Percentiles rank a stretch among this genome's conserved stretches.
Conservation (phyloP, 1,284 basidiomycete genomes). For the Sporisorium reilianum region DNA sequence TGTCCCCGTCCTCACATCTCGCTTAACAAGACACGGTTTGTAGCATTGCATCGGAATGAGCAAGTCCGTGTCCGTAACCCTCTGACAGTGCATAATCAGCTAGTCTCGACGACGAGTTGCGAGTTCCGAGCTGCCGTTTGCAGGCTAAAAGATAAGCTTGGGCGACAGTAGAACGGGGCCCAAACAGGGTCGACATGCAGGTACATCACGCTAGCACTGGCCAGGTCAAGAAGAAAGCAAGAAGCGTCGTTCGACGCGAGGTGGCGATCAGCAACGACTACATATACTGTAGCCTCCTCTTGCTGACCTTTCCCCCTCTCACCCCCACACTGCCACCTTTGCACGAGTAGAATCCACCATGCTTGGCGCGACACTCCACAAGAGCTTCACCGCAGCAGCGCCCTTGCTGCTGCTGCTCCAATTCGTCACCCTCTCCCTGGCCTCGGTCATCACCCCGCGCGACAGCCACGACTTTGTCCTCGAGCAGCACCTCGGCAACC, state of each 20-base stretch:
- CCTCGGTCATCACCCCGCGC: not conserved
- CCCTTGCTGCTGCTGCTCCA: constrained; percentile 25
- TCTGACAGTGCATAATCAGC: constrained; percentile 4
- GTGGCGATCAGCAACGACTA: not conserved
- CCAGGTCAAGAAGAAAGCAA: not conserved
- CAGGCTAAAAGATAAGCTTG: not conserved
- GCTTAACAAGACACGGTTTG: too few species aligned
- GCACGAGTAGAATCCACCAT: not conserved
- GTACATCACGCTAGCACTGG: not conserved
- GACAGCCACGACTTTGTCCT: constrained; percentile 7
- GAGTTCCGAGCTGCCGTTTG: constrained; percentile 6
- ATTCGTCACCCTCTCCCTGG: constrained; percentile 16
- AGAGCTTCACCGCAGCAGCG: not conserved
- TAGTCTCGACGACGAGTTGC: not conserved
- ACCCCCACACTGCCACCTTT: not conserved
- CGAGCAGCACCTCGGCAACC: constrained; percentile 40
- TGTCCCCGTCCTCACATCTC: too few species aligned
- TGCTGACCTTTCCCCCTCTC: not conserved
- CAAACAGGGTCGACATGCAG: constrained; percentile 3
- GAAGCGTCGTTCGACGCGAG: not conserved
- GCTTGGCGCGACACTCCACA: constrained; percentile 3
- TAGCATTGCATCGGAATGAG: not conserved
- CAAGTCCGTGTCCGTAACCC: not conserved
- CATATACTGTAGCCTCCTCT: not conserved
- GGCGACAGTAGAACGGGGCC: too few species aligned